Conservation (phyloP, 2,329 filamentous ascomycete genomes). For the Xylariaceae sp. region DNA sequence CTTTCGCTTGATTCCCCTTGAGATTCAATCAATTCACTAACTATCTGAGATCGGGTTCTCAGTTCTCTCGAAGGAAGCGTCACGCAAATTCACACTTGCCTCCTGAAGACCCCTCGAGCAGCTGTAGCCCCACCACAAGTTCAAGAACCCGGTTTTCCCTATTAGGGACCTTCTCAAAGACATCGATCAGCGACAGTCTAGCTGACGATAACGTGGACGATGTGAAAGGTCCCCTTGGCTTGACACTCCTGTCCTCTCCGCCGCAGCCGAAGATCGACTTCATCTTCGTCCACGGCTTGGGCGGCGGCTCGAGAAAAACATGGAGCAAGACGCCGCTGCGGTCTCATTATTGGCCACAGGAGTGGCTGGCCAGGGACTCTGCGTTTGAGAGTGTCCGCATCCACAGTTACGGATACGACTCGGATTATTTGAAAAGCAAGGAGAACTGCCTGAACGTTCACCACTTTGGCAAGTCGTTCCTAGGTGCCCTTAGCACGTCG, state of each 20-base stretch:
- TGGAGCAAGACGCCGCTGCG: constrained; percentile 5
- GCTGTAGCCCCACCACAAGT: background rate
- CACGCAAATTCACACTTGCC: background rate
- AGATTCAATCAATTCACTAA: too few relatives aligned
- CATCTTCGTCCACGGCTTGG: constrained; percentile 17
- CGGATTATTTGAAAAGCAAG: constrained; percentile 37
- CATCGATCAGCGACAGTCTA: background rate
- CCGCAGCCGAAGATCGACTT: constrained; percentile 5
- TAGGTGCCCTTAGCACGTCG: constrained; percentile 1
- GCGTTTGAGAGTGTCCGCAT: constrained; percentile 38
- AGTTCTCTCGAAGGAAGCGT: background rate
- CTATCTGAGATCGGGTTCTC: background rate
- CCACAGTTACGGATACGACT: constrained; percentile 44
- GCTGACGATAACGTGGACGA: background rate
- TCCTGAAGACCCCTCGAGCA: background rate
- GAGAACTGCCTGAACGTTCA: constrained; percentile 4
- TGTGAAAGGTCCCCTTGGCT: background rate
- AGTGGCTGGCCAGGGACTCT: constrained; percentile 44
- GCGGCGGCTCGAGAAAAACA: constrained; percentile 14
- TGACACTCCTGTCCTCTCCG: constrained; percentile 1
- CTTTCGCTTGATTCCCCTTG: too few relatives aligned
- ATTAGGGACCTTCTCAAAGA: background rate
- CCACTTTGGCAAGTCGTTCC: constrained; percentile 7
- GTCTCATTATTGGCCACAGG: constrained; percentile 46
- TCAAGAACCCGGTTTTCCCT: constrained; percentile 1